Conservation (phyloP, 805 yeast genomes). For the Teunomyces kruisii region DNA sequence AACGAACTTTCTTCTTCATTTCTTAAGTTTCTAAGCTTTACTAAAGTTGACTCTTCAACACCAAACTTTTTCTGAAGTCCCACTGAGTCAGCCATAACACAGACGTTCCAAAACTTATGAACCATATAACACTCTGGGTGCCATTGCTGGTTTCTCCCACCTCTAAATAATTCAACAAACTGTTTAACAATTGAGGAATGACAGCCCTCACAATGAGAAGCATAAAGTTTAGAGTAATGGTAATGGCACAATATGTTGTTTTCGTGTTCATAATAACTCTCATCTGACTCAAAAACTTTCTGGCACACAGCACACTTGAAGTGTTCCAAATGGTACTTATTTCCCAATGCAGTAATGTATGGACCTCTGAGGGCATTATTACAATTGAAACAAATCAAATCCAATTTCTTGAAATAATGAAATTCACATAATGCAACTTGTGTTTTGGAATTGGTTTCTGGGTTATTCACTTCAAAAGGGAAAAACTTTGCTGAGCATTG, state of each 20-base stretch:
- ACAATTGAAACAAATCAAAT: constrained; percentile 84
- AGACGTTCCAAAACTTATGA: constrained; percentile 93
- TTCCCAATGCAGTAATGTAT: constrained; percentile 89
- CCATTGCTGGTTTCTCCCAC: constrained; percentile 95
- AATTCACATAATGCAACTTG: constrained; percentile 77
- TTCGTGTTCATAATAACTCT: constrained; percentile 87
- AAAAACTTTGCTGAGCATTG: constrained; percentile 87
- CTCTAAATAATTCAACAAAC: constrained; percentile 87
- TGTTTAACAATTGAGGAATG: constrained; percentile 87
- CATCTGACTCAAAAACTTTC: constrained; percentile 84
- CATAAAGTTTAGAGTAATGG: constrained; percentile 84
- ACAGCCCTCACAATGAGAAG: constrained; percentile 93
- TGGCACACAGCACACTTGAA: constrained; percentile 88
- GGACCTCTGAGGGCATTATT: constrained; percentile 85
- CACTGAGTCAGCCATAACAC: constrained; percentile 61
- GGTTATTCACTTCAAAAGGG: constrained; percentile 59
- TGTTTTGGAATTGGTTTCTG: constrained; percentile 24
- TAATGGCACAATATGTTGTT: constrained; percentile 84
- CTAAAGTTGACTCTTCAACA: constrained; percentile 11
- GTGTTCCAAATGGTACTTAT: constrained; percentile 91
- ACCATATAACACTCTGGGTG: constrained; percentile 99
- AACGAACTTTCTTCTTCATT: constrained; percentile 15
- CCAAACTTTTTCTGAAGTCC: constrained; percentile 36
- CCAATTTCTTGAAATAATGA: constrained; percentile 84
- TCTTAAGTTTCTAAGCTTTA: constrained; percentile 7